A percentile compares a stretch with the other conserved stretches of the same genome.
Evolutionary conservation across 2,329 filamentous ascomycete genomes (phyloP).

Genomic region (Stromatinia cepivora): DNA sequence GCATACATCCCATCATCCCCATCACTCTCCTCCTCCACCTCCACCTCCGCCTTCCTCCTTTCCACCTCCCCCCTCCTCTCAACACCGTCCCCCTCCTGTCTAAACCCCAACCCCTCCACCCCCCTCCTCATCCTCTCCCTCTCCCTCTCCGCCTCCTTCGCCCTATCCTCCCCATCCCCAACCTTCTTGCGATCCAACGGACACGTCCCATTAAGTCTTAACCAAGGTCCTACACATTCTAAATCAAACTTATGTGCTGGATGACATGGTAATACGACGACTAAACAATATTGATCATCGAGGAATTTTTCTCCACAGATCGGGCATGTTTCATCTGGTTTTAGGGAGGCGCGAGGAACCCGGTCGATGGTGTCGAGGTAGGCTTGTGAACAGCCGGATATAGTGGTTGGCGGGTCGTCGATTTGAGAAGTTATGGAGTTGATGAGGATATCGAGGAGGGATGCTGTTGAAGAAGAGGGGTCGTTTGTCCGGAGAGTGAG

Average conservation of each 20-base stretch:
- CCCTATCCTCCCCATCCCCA: conserved; percentile 34
- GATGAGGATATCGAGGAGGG: conserved; percentile 54
- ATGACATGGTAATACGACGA: conserved; percentile 64
- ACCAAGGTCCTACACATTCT: conserved; percentile 67
- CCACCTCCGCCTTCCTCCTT: conserved; percentile 26
- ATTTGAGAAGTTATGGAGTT: conserved; percentile 52
- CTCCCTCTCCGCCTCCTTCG: conserved; percentile 42
- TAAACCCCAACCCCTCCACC: conserved; percentile 30
- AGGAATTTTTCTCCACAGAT: conserved; percentile 64
- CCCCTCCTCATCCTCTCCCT: conserved; percentile 52
- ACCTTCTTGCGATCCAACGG: conserved; percentile 63
- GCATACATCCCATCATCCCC: conserved; percentile 54
- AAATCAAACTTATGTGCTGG: conserved; percentile 60
- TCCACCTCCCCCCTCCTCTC: conserved; percentile 23
- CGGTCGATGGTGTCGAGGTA: conserved; percentile 62
- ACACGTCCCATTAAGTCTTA: conserved; percentile 63
- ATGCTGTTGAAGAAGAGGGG: conserved; percentile 44
- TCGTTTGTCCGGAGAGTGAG: conserved; percentile 50
- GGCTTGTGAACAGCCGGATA: conserved; percentile 57
- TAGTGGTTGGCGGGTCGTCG: conserved; percentile 51
- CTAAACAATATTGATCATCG: conserved; percentile 62
- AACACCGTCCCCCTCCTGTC: conserved; percentile 40
- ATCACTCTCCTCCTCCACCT: conserved; percentile 50
- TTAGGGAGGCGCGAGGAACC: conserved; percentile 53
- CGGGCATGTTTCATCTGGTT: conserved; percentile 54